These are phyloP conservation scores for Friedmanniomyces simplex DNA, from an alignment of 495 filamentous ascomycete genomes.

Conservation along the genomic window DNA sequence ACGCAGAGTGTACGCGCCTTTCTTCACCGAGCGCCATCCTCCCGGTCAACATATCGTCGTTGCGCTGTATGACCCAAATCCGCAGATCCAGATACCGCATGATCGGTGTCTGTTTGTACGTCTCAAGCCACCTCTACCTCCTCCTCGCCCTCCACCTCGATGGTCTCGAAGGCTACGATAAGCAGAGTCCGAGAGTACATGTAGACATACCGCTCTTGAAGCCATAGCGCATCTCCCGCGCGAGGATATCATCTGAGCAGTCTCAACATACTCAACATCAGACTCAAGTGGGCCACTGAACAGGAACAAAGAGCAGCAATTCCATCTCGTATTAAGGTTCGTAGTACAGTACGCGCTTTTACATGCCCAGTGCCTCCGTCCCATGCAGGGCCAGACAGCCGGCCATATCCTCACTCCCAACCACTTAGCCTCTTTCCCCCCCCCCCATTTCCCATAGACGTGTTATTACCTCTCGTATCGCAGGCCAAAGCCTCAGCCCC, in stretches of 20 bases:
- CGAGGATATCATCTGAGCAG: too few relatives aligned
- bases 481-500: neutral
- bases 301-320: neutral
- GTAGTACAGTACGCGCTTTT: neutral
- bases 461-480: neutral
- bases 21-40: neutral
- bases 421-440: neutral
- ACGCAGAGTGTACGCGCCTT: neutral
- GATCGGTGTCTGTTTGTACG: neutral
- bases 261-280: too few relatives aligned
- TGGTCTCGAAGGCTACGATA: too few relatives aligned
- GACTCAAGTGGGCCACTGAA: too few relatives aligned
- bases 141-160: neutral
- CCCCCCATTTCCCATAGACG: too few relatives aligned
- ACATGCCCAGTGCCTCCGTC: neutral
- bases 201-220: too few relatives aligned
- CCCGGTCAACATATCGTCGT: neutral
- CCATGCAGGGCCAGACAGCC: neutral
- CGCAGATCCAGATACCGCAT: neutral
- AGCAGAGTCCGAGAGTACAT: too few relatives aligned
- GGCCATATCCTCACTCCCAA: neutral
- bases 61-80: neutral
- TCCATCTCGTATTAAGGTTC: neutral
- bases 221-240: too few relatives aligned
- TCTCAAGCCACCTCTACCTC: neutral